Evolutionary conservation across 306 rosid genomes (phyloP), one percentile per base, ranked within the genome.

Genomic region (Vachellia collinsii): DNA sequence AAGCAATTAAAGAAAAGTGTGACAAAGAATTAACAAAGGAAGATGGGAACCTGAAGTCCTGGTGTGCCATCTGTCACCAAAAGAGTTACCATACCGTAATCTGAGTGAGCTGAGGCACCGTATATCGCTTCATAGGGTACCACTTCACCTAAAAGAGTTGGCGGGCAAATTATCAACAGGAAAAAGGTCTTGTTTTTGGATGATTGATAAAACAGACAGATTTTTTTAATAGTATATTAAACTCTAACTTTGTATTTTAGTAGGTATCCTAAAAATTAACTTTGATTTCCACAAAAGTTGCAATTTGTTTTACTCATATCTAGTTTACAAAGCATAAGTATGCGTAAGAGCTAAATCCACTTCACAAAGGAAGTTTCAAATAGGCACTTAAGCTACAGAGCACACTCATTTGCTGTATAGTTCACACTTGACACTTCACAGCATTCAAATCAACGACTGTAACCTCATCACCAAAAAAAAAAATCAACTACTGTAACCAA

Each of bases 81-180:
- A 80, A 92, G 97, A 56, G 97, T 94, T 79, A 92, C 11, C 91
- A 88, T 86, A 67, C 97, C 98, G 85, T 90, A 92, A 91, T 94
- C 97, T 71, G 97, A 88, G 81, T 92, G 97, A 78, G 98, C 85
- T 79, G 98, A 91, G 78, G 98, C 97, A 64, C 91, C 91, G 13
- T 59, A 83, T 66, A 83, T 75, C 83, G 87, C 89, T 83, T 89
- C 92, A 75, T 23, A 67, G 72, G 87, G 80, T 61, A 78, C 90
- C 72, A 90, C 71, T 68, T 90, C 87, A 81, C 93, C 98, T 92
- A 80, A 88, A 69, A 68, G 19, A 70, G 70, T 53, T 34, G 68
- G 3, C 38, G 61, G 41, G 39, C 48, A 64, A 29, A 64, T 78
- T 13, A 77, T 78, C 71, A 77, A 75, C 19, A 16, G 3, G 20